These are phyloP conservation scores for Lanzia echinophila DNA, from an alignment of 2,329 filamentous ascomycete species.

Conservation along the genomic window DNA sequence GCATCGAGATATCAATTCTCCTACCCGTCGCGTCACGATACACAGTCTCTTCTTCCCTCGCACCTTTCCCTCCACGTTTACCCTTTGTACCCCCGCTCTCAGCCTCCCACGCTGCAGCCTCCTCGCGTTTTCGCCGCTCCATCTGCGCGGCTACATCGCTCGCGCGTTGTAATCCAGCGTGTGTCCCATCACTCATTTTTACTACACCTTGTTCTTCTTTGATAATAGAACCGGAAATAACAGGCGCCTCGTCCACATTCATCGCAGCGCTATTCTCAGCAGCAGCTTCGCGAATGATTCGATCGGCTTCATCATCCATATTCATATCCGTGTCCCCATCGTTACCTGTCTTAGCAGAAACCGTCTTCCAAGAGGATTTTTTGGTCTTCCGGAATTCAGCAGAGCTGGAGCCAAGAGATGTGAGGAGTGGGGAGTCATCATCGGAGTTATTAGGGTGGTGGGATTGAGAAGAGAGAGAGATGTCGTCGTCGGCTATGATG, in stretches of 20 bases:
- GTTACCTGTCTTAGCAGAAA: slow-evolving; percentile 38
- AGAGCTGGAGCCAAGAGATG: slow-evolving; percentile 37
- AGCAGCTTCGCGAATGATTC: slow-evolving; percentile 67
- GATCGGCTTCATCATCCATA: slow-evolving; percentile 63
- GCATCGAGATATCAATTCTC: slow-evolving; percentile 90
- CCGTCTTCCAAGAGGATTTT: slow-evolving; percentile 72
- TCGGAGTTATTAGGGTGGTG: slow-evolving; percentile 44
- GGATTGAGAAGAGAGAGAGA: slow-evolving; percentile 32
- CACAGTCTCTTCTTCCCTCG: slow-evolving; percentile 67
- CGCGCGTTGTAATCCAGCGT: slow-evolving; percentile 81
- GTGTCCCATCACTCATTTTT: slow-evolving; percentile 83
- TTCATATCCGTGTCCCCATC: slow-evolving; percentile 17
- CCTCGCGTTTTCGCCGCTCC: slow-evolving; percentile 58
- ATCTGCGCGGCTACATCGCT: slow-evolving; percentile 67
- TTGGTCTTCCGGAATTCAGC: slow-evolving; percentile 68
- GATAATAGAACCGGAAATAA: slow-evolving; percentile 37
- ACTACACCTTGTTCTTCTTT: slow-evolving; percentile 40
- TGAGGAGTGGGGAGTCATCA: slow-evolving; percentile 44
- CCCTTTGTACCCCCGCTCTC: slow-evolving; percentile 32
- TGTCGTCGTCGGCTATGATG: slow-evolving; percentile 60
- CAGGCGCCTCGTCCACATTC: slow-evolving; percentile 43
- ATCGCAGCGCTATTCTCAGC: slow-evolving; percentile 54
- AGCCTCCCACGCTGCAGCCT: slow-evolving; percentile 45
- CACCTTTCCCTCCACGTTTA: slow-evolving; percentile 46
- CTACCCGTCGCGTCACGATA: slow-evolving; percentile 92